Percentiles rank a stretch among this genome's conserved stretches.
These are phyloP conservation scores for Blepharisma stoltei DNA, from an alignment of 73 alveolate genomes.

Conservation along the genomic window DNA sequence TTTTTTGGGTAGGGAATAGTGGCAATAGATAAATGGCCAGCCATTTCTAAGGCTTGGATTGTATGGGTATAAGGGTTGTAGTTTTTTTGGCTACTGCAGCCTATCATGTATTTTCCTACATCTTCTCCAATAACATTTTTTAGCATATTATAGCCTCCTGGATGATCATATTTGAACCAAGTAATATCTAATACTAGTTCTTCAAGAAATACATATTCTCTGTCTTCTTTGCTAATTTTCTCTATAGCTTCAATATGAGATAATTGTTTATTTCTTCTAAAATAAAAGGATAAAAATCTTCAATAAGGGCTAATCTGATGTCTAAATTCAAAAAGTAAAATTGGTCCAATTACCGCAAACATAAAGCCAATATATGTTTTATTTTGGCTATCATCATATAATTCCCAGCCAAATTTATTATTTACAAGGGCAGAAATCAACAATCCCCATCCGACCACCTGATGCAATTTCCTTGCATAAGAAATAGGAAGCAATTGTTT, in stretches of 20 bases:
- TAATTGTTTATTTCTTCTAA: background rate
- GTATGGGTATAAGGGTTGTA: conserved; percentile 10
- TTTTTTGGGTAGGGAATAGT: background rate
- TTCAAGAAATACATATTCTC: background rate
- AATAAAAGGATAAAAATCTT: background rate
- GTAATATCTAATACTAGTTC: background rate
- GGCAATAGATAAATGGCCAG: background rate
- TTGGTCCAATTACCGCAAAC: background rate
- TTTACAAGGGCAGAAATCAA: conserved; percentile 5
- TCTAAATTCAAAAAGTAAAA: background rate
- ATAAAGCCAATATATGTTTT: background rate
- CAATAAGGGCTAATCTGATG: background rate
- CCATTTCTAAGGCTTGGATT: background rate
- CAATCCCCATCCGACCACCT: background rate
- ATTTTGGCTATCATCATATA: background rate
- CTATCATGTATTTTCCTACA: conserved; percentile 20
- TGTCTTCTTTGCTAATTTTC: background rate
- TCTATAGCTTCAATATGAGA: background rate
- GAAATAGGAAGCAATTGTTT: background rate
- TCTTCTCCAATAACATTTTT: background rate
- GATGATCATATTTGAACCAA: background rate
- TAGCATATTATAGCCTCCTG: conserved; percentile 12
- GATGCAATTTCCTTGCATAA: background rate
- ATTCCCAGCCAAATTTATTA: conserved; percentile 3
- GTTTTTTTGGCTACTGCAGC: conserved; percentile 17